phyloP scores from a whole-genome alignment of 768 basidiomycete species.

The Boletus sp. region DNA sequence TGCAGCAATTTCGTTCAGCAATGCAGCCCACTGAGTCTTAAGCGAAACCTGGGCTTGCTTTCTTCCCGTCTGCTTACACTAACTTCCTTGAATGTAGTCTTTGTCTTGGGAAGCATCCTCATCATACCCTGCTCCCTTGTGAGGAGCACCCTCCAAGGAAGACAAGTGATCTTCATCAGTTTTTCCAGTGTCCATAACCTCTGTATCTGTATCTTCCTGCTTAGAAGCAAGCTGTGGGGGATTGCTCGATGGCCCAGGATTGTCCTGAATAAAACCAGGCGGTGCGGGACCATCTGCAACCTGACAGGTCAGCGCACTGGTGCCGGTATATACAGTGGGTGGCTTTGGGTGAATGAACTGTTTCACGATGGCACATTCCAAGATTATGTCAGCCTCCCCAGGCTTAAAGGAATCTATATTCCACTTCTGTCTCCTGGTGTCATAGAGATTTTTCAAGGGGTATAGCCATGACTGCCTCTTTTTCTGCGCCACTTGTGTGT shows the following conservation, averaged over 20 bases:
- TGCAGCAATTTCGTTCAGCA: background rate
- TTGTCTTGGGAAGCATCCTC: no score
- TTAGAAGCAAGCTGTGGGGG: background rate
- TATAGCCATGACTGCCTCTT: no score
- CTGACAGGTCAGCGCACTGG: background rate
- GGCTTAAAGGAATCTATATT: background rate
- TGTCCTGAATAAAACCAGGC: background rate
- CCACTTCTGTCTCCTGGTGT: background rate
- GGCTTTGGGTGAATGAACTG: background rate
- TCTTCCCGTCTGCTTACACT: background rate
- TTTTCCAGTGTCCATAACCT: background rate
- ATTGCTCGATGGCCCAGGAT: background rate
- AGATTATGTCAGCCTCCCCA: background rate
- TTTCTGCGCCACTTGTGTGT: no score
- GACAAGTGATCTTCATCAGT: no score
- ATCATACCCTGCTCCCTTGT: no score
- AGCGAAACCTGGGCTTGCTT: background rate
- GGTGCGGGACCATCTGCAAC: background rate
- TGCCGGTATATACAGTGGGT: background rate
- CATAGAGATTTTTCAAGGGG: background rate
- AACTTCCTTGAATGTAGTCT: background rate
- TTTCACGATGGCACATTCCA: background rate
- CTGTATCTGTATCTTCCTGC: background rate
- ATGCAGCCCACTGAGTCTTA: background rate
- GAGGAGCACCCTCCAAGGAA: no score